These are phyloP conservation scores for Metschnikowia drakensbergensis DNA, from an alignment of 805 yeast species.

Conservation along the genomic window DNA sequence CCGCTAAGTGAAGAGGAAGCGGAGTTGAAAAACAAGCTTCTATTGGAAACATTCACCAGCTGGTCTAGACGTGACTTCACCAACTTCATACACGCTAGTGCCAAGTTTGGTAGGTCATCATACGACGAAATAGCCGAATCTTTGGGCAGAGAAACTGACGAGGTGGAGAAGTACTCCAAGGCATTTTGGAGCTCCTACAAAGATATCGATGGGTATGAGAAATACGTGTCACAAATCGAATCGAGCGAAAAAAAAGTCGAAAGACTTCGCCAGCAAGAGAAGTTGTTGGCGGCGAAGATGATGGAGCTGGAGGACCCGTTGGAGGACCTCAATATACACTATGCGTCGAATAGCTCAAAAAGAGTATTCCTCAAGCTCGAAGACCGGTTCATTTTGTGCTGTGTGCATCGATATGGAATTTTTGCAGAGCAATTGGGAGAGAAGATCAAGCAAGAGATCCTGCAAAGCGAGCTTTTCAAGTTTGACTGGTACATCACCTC, in stretches of 20 bases:
- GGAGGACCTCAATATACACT: constrained; percentile 59
- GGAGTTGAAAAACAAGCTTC: constrained; percentile 46
- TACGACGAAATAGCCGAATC: constrained; percentile 48
- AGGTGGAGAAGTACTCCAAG: constrained; percentile 54
- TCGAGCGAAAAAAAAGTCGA: constrained; percentile 66
- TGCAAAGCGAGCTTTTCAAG: constrained; percentile 54
- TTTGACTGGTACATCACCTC: constrained; percentile 75
- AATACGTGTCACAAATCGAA: constrained; percentile 68
- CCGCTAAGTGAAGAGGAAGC: constrained; percentile 65
- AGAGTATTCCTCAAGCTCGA: constrained; percentile 65
- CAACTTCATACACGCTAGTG: constrained; percentile 64
- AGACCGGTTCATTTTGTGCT: constrained; percentile 61
- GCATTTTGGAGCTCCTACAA: constrained; percentile 61
- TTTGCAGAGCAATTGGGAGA: constrained; percentile 58
- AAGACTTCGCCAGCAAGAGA: constrained; percentile 52
- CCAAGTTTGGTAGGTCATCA: constrained; percentile 58
- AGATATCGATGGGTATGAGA: constrained; percentile 67
- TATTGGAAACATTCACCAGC: constrained; percentile 55
- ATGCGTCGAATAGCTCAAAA: constrained; percentile 82
- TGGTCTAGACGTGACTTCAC: constrained; percentile 79
- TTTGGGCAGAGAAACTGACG: constrained; percentile 55
- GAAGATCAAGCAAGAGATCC: constrained; percentile 60
- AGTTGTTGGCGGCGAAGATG: constrained; percentile 50
- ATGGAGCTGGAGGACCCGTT: constrained; percentile 55
- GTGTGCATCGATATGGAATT: constrained; percentile 64